Conservation (phyloP, 2,329 filamentous ascomycete species). For the Chalara sp. region DNA sequence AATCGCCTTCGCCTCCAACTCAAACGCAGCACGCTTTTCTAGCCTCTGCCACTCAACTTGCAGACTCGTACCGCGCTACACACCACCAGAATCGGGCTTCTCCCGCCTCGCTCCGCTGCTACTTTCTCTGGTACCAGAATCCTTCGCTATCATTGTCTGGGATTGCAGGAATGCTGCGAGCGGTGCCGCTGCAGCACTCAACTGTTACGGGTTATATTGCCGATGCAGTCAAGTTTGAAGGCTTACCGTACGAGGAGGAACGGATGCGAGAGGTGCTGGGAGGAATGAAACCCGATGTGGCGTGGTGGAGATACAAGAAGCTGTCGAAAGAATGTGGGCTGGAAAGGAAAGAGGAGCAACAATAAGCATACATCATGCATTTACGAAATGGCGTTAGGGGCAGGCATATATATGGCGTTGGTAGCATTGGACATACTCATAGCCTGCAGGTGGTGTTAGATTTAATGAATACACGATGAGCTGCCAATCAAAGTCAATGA, state of each 20-base stretch:
- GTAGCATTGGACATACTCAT: too few relatives aligned
- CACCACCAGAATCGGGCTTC: constrained; percentile 9
- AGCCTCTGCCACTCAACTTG: constrained; percentile 20
- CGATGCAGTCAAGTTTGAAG: constrained; percentile 44
- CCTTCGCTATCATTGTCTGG: constrained; percentile 38
- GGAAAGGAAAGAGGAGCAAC: neutral
- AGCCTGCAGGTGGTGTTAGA: neutral
- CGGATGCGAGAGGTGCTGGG: constrained; percentile 39
- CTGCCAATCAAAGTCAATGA: too few relatives aligned
- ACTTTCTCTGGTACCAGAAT: constrained; percentile 56
- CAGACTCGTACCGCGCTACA: constrained; percentile 11
- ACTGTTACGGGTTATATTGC: constrained; percentile 57
- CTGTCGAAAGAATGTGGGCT: neutral
- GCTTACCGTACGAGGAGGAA: constrained; percentile 40
- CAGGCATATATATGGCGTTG: too few relatives aligned
- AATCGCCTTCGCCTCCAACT: too few relatives aligned
- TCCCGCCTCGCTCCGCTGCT: constrained; percentile 43
- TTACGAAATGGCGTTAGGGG: neutral
- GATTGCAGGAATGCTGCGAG: constrained; percentile 49
- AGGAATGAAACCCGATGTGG: neutral
- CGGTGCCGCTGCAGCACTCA: constrained; percentile 48
- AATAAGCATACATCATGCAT: neutral
- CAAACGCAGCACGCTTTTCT: constrained; percentile 1
- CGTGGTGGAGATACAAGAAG: constrained; percentile 1
- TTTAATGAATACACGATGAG: neutral